These are phyloP conservation scores for Plenodomus tracheiphilus DNA, from an alignment of 2,329 filamentous ascomycete genomes.

Conservation along the genomic window DNA sequence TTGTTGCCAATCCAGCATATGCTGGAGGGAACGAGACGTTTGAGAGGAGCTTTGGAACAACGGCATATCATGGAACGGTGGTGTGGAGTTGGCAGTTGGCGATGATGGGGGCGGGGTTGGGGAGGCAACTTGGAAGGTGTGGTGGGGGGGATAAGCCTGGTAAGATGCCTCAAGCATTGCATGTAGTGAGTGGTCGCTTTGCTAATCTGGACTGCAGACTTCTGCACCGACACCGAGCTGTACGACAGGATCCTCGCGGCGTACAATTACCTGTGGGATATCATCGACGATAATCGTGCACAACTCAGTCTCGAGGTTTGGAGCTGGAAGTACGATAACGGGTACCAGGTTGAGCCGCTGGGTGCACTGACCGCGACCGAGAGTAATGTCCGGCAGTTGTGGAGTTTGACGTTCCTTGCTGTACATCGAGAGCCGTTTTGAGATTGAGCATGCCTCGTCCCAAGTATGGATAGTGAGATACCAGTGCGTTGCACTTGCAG, in stretches of 20 bases:
- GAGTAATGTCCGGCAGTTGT: constrained; percentile 60
- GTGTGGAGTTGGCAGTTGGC: constrained; percentile 68
- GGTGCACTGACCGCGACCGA: constrained; percentile 56
- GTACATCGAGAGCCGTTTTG: constrained; percentile 48
- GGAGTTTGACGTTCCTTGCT: constrained; percentile 63
- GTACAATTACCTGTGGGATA: constrained; percentile 64
- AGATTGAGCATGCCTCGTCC: too few relatives aligned
- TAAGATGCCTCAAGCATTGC: neutral
- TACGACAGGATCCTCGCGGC: constrained; percentile 52
- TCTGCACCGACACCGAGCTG: constrained; percentile 54
- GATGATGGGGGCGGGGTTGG: constrained; percentile 65
- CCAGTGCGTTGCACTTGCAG: too few relatives aligned
- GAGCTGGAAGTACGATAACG: constrained; percentile 61
- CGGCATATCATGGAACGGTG: constrained; percentile 66
- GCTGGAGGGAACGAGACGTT: constrained; percentile 49
- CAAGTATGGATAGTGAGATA: too few relatives aligned
- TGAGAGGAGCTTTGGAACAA: constrained; percentile 58
- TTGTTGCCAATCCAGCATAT: constrained; percentile 66
- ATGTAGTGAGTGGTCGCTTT: neutral
- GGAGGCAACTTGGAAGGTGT: constrained; percentile 61
- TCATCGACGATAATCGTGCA: constrained; percentile 59
- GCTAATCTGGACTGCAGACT: constrained; percentile 45
- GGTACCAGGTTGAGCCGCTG: constrained; percentile 55
- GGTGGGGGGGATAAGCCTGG: constrained; percentile 17
- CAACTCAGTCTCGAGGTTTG: constrained; percentile 63